Evolutionary conservation across 139 green algal species (phyloP).

Genomic region (Raphidocelis subcapitata): DNA sequence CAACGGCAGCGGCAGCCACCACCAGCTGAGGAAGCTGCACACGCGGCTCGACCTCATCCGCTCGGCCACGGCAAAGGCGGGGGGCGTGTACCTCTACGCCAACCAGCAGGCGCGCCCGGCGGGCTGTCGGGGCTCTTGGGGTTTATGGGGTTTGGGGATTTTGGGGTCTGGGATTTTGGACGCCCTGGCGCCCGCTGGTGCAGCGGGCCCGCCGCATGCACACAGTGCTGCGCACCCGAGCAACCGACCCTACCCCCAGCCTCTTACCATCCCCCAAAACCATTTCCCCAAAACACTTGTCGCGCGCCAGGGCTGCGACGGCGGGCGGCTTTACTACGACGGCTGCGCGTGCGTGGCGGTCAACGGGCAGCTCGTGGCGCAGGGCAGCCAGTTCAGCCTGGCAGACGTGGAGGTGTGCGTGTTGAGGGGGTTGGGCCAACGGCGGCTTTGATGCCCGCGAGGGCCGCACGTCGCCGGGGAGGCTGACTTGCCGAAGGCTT

Average conservation of each 20-base stretch:
- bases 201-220: too few relatives aligned
- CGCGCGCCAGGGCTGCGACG: constrained; percentile 92
- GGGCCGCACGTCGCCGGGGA: too few relatives aligned
- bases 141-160: too few relatives aligned
- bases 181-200: too few relatives aligned
- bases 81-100: constrained; percentile 97
- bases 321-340: constrained; percentile 94
- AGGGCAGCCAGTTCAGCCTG: constrained; percentile 70
- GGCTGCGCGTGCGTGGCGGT: constrained; percentile 83
- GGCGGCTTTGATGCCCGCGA: too few relatives aligned
- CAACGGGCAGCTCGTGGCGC: constrained; percentile 90
- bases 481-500: too few relatives aligned
- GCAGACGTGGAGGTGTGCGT: constrained; percentile 47
- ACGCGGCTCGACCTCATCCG: constrained; percentile 86
- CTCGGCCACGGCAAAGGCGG: constrained; percentile 81
- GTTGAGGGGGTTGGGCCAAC: constrained; percentile 41
- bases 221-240: too few relatives aligned
- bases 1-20: constrained; percentile 94
- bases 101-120: constrained; percentile 77
- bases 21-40: constrained; percentile 90
- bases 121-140: too few relatives aligned
- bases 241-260: too few relatives aligned
- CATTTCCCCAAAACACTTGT: too few relatives aligned
- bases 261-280: too few relatives aligned
- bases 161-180: too few relatives aligned